Evolutionary conservation across 2,329 filamentous ascomycete genomes (phyloP).

Genomic region (Xylariales sp.): DNA sequence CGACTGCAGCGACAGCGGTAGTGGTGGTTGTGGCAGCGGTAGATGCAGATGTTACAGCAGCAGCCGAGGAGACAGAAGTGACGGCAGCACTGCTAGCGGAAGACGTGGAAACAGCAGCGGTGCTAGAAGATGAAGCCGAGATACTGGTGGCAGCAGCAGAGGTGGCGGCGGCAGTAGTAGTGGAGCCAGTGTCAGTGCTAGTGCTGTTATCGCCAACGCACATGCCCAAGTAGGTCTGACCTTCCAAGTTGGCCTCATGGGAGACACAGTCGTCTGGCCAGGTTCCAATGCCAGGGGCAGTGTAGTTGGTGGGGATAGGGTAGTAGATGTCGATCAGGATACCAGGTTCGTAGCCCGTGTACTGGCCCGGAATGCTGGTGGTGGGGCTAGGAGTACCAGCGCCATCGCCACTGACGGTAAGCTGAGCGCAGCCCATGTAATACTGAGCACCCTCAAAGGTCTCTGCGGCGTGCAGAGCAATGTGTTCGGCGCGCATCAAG

Average conservation of each 20-base stretch:
- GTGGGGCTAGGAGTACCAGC: conserved; percentile 1
- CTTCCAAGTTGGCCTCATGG: conserved; percentile 3
- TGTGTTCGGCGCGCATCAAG: conserved; percentile 3
- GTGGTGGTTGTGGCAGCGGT: not conserved
- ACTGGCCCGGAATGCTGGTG: conserved; percentile 2
- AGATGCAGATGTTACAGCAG: not conserved
- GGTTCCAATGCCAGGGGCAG: not conserved
- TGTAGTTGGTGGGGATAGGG: conserved; percentile 5
- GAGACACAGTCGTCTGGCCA: conserved; percentile 3
- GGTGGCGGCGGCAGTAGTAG: not conserved
- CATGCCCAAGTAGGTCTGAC: conserved; percentile 2
- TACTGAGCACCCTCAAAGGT: conserved; percentile 1
- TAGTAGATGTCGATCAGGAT: conserved; percentile 4
- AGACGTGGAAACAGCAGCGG: not conserved
- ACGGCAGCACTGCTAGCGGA: not conserved
- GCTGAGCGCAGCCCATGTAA: conserved; percentile 3
- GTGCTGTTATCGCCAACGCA: conserved; percentile 3
- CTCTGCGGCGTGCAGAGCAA: conserved; percentile 1
- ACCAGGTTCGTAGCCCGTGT: conserved; percentile 2
- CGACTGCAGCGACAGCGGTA: not conserved
- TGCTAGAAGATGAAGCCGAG: not conserved
- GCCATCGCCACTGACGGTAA: conserved; percentile 2
- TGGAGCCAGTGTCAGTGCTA: too few species aligned
- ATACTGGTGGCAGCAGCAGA: not conserved
- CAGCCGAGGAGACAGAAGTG: not conserved